Evolutionary conservation across 805 yeast species (phyloP), one percentile per base, ranked within the genome.

Genomic region (Starmerella stigmatis): DNA sequence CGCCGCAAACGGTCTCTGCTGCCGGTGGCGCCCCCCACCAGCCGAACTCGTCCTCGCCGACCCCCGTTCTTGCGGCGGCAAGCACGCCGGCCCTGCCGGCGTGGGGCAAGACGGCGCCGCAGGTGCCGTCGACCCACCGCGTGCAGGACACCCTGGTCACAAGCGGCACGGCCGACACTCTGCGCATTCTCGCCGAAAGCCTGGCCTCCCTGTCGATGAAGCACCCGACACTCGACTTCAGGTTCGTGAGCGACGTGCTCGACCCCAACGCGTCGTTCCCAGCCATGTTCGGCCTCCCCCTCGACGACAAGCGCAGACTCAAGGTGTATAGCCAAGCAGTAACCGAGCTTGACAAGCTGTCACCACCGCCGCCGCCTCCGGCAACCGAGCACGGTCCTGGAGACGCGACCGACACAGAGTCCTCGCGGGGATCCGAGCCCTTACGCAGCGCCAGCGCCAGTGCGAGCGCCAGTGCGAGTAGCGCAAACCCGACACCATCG

Each of bases 231-330:
- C 30, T 44, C 30, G 25, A 44, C 45, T 36, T 36, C 30, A 25
- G 30, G 15, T 51, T 52, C 34, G 22, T n/a, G 10, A 33, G 46
- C 33, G 44, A 41, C 16, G 27, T 49, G 2, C 23, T 44, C 16
- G 42, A 31, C 13, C 38, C 30, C 19, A 41, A 35, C 16, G 32
- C 47, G 37, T 28, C 38, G 42, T 43, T 46, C 35, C 57, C 55
- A 28, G 49, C 55, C 28, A 44, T 51, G 48, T 53, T 53, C 44
- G 49, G 48, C 19, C 38, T 53, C 15, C 55, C 57, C 8, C 35
- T 53, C 37, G 52, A 47, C 41, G 50, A 52, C 15, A 47, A 53
- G 33, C 34, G 42, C 19, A 43, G 57, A 19, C 42, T 48, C 38
- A 49, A 47, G 23, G 48, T 43, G 23, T 53, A 39, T 34, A 40